Evolutionary conservation across 2,329 filamentous ascomycete genomes (phyloP), one percentile per base, ranked within the genome.

Genomic region (Pseudopyrenochaeta lycopersici): DNA sequence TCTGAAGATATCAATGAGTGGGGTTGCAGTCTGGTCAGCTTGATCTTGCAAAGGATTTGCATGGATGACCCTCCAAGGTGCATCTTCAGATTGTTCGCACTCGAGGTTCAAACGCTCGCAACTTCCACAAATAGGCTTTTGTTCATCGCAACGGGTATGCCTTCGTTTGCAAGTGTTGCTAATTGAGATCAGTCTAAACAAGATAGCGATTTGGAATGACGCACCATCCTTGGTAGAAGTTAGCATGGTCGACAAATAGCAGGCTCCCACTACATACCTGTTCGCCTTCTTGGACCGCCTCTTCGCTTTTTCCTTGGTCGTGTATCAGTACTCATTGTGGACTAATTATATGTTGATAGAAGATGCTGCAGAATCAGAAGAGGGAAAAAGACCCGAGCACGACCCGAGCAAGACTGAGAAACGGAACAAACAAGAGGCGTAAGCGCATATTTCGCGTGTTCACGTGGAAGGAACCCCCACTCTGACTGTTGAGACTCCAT

Each of bases 121-220:
- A 23, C 66, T 73, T n/a, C 71, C 62, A 46, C 72, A 74, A 11
- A 66, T 52, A 11, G 72, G 72, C 23, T 64, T 72, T 41, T 60
- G 67, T 45, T 75, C 72, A 20, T 75, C 72, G 45, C 72, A 75
- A 18, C 71, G 64, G 15, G 64, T 67, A 45, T 75, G 71, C n/a
- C 72, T 61, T 2, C 65, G 56, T 54, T 74, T 74, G 43, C 71
- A 74, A 3, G 71, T 73, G 23, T 68, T 46, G 46, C 72, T 74
- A 36, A n/a, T 10, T 2, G 39, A 30, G 17, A 39, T 57, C 18
- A 64, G 23, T 52, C 12, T 40, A 7, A 7, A 29, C 6, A 18
- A 32, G 18, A 9, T 2, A 15, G 23, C n/a, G 3, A 18, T 12
- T 12, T 29, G 14, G 12, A 3, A 17, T n/a, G 14, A 54, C 55